phyloP scores from a whole-genome alignment of 1,139 yeast species.

The Kluyveromyces sp. region DNA sequence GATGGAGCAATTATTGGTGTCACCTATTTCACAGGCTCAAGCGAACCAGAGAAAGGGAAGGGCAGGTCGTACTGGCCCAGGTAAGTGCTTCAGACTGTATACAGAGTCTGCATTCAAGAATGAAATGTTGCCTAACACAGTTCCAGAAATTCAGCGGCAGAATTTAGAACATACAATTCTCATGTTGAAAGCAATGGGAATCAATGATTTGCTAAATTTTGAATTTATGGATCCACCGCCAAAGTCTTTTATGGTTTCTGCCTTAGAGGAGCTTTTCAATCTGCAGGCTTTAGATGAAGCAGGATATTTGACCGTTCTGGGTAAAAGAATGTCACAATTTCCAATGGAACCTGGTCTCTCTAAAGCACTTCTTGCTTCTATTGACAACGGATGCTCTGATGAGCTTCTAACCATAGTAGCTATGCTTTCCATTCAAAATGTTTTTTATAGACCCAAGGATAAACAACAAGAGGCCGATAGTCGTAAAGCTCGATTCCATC shows the following conservation, averaged over 20 bases:
- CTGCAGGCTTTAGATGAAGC: constrained; percentile 71
- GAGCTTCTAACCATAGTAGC: constrained; percentile 83
- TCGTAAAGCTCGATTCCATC: constrained; percentile 66
- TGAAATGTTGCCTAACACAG: constrained; percentile 79
- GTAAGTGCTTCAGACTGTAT: constrained; percentile 82
- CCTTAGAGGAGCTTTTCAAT: constrained; percentile 77
- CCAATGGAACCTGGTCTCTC: constrained; percentile 95
- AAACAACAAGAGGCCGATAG: constrained; percentile 73
- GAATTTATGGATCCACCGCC: constrained; percentile 97
- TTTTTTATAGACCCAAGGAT: constrained; percentile 79
- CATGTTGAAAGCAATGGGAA: constrained; percentile 94
- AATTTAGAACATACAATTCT: constrained; percentile 79
- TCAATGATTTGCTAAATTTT: constrained; percentile 67
- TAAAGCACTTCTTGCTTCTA: constrained; percentile 69
- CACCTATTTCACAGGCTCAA: constrained; percentile 87
- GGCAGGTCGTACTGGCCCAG: constrained; percentile 96
- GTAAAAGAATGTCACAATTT: constrained; percentile 80
- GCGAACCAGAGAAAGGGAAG: constrained; percentile 96
- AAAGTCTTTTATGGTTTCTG: constrained; percentile 61
- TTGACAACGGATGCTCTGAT: constrained; percentile 68
- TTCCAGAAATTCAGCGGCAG: constrained; percentile 92
- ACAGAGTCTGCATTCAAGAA: constrained; percentile 81
- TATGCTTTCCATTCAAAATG: constrained; percentile 82
- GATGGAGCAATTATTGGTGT: constrained; percentile 80
- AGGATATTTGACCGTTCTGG: constrained; percentile 68